Evolutionary conservation across 495 filamentous ascomycete species (phyloP).

Genomic region (Penicillium salamii): DNA sequence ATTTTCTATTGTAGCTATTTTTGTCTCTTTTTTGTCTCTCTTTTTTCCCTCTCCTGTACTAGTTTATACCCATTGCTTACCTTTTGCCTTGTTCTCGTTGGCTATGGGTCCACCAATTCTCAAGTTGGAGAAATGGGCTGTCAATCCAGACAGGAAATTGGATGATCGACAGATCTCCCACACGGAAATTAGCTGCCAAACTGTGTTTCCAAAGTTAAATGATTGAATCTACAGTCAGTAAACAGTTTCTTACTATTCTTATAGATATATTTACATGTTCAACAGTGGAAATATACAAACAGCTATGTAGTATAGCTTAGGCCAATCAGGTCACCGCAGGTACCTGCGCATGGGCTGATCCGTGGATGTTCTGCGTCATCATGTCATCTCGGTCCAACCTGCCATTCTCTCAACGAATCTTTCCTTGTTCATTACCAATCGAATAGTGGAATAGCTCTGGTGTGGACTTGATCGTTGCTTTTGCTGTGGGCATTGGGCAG

Average conservation of each 20-base stretch:
- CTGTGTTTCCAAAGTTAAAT: not conserved
- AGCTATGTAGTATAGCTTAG: not conserved
- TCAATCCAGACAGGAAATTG: not conserved
- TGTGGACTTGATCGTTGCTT: not conserved
- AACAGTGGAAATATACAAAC: too few relatives aligned
- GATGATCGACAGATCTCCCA: conserved; percentile 2
- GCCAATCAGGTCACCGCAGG: not conserved
- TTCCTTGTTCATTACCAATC: conserved; percentile 2
- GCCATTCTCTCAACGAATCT: not conserved
- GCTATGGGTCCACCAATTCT: not conserved
- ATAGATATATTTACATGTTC: too few relatives aligned
- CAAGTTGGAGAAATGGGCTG: not conserved
- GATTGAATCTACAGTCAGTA: too few relatives aligned
- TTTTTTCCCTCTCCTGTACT: conserved; percentile 9
- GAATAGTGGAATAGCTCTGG: not conserved
- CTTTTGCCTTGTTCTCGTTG: not conserved
- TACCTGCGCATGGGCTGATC: conserved; percentile 2
- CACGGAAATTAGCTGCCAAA: not conserved
- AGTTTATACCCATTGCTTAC: conserved; percentile 12
- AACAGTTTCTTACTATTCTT: not conserved
- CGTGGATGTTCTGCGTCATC: conserved; percentile 5
- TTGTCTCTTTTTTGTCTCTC: too few relatives aligned
- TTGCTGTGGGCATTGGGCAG: not conserved
- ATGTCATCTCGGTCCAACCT: not conserved
- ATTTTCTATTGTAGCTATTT: too few relatives aligned